Conservation (phyloP, 805 yeast species). For the Yarrowia divulgata region DNA sequence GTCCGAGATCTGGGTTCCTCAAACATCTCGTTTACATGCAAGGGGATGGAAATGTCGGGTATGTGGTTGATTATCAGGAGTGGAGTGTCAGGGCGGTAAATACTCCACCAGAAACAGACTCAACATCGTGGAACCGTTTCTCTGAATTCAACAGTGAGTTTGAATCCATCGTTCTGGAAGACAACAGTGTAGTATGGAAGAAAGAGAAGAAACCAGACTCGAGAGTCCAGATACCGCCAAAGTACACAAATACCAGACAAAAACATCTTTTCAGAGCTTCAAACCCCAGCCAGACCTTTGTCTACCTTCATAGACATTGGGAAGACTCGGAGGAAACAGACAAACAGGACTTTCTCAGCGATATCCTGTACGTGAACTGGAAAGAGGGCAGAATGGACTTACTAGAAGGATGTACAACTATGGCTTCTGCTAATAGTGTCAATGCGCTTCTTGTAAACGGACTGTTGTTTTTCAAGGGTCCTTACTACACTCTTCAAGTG, state of each 20-base stretch:
- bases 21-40: slow-evolving; percentile 5
- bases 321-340: slow-evolving; percentile 29
- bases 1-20: not conserved
- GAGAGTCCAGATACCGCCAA: not conserved
- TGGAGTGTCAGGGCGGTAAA: not conserved
- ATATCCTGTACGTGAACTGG: slow-evolving; percentile 14
- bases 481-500: slow-evolving; percentile 11
- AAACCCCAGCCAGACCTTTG: slow-evolving; percentile 2
- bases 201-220: not conserved
- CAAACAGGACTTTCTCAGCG: slow-evolving; percentile 12
- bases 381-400: not conserved
- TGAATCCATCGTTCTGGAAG: slow-evolving; percentile 1
- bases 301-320: slow-evolving; percentile 19
- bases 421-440: slow-evolving; percentile 11
- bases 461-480: not conserved
- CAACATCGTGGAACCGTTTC: slow-evolving; percentile 2
- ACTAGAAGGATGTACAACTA: not conserved
- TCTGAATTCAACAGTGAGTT: slow-evolving; percentile 16
- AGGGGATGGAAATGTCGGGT: not conserved
- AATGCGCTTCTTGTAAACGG: slow-evolving; percentile 4
- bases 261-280: slow-evolving; percentile 5
- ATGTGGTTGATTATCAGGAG: slow-evolving; percentile 7
- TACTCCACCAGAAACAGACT: not conserved
- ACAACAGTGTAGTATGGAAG: not conserved
- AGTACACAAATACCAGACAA: not conserved